Evolutionary conservation across 1,139 yeast genomes (phyloP).

Genomic region (Pneumocystis jirovecii): DNA sequence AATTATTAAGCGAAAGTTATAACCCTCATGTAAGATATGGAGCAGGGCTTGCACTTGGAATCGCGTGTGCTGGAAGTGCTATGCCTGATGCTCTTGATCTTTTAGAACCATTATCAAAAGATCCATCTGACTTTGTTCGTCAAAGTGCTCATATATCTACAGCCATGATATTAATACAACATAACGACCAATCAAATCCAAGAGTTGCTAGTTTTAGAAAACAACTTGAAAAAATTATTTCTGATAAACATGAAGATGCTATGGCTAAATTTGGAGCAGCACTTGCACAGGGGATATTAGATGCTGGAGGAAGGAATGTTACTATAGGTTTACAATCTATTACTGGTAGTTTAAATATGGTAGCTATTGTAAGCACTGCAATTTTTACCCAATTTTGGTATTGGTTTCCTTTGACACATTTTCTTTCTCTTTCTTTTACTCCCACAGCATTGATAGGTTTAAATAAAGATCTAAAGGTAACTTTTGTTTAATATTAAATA

Average conservation of each 20-base stretch:
- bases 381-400: constrained; percentile 92
- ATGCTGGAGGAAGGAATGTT: constrained; percentile 98
- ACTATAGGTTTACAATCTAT: constrained; percentile 85
- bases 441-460: constrained; percentile 89
- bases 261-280: constrained; percentile 97
- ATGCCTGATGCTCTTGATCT: constrained; percentile 80
- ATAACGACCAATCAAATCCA: constrained; percentile 71
- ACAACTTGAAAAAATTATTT: constrained; percentile 56
- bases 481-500: background rate
- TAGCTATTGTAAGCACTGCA: constrained; percentile 83
- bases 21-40: constrained; percentile 98
- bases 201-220: constrained; percentile 66
- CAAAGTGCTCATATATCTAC: constrained; percentile 93
- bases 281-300: constrained; percentile 90
- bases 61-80: constrained; percentile 93
- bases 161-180: constrained; percentile 86
- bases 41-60: constrained; percentile 92
- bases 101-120: constrained; percentile 81
- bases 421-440: constrained; percentile 76
- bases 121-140: constrained; percentile 91
- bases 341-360: constrained; percentile 77
- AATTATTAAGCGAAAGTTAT: constrained; percentile 81
- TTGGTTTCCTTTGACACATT: constrained; percentile 96
- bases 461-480: constrained; percentile 56
- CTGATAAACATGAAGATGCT: constrained; percentile 88